Conservation (phyloP, 2,329 filamentous ascomycete species). For the Didymosphaeria variabile region DNA sequence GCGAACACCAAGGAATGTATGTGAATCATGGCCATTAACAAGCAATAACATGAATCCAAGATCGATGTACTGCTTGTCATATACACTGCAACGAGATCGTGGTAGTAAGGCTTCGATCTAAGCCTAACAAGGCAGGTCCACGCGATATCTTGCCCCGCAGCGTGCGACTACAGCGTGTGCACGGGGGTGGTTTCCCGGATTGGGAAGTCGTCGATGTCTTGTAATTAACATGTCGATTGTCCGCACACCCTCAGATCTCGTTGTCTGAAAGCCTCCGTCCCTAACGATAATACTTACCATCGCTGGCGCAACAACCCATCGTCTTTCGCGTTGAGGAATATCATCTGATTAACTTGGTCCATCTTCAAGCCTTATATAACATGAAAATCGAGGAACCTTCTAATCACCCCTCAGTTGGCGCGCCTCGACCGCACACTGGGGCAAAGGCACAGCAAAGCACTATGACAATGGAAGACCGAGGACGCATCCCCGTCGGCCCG, state of each 20-base stretch:
- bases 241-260: background rate
- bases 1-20: no score
- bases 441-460: background rate
- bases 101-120: background rate
- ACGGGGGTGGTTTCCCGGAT: background rate
- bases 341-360: background rate
- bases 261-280: background rate
- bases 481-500: conserved; percentile 39
- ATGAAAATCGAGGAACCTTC: background rate
- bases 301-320: background rate
- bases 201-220: background rate
- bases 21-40: no score
- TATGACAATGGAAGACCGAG: conserved; percentile 39
- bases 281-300: background rate
- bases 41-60: no score
- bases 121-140: conserved; percentile 15
- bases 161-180: background rate
- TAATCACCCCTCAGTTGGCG: background rate
- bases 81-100: background rate
- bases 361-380: background rate
- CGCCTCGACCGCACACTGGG: background rate
- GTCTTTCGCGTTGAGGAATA: background rate
- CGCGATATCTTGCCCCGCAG: conserved; percentile 15
- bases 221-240: background rate
- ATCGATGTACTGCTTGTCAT: no score